Evolutionary conservation across 805 yeast species (phyloP), one percentile per base, ranked within the genome.

Genomic region (Saccharomycopsis olivae): DNA sequence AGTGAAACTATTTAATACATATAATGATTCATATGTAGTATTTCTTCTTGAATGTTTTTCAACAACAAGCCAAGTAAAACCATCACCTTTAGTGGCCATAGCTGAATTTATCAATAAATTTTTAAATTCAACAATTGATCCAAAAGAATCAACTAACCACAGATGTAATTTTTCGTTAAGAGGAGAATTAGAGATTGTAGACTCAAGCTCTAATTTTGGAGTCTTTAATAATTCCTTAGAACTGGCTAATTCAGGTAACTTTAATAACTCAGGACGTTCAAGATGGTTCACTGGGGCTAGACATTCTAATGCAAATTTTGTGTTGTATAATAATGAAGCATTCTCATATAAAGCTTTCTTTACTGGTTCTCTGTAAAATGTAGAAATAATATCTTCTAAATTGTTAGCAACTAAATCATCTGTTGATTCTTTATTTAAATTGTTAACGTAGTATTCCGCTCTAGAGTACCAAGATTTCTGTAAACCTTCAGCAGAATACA

Each of bases 61-160:
- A 8, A 89, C 94, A 17, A 87, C 78, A 15, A 92, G 64, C 92
- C 96, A 92, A 9, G 88, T 82, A 59, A 70, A 77, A 3, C 98
- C 98, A 58, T 85, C 89, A 37, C 97, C 96, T 46, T 79, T 75
- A 46, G 86, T 72, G 3, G 80, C 70, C 36, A 66, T 60, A 9
- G 89, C 85, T 1, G 92, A 75, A 43, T 73, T 71, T 43, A 83
- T 54, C 33, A 92, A 58, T 35, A 84, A 67, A 1, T 82, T 73
- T 50, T 81, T 70, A 55, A 92, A 78, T 55, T 86, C 94, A 13
- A 69, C 73, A 8, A 85, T 47, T 0, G 88, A 75, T 5, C 95
- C 95, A 59, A 87, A 87, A 2, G 79, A 71, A 31, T 66, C 61
- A 16, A 60, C 59, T 20, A 84, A 65, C 61, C 81, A 72, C 19